Base-by-base conservation (phyloP, 176 grass and related monocot species). In the sorghum (Sorghum bicolor) region DNA sequence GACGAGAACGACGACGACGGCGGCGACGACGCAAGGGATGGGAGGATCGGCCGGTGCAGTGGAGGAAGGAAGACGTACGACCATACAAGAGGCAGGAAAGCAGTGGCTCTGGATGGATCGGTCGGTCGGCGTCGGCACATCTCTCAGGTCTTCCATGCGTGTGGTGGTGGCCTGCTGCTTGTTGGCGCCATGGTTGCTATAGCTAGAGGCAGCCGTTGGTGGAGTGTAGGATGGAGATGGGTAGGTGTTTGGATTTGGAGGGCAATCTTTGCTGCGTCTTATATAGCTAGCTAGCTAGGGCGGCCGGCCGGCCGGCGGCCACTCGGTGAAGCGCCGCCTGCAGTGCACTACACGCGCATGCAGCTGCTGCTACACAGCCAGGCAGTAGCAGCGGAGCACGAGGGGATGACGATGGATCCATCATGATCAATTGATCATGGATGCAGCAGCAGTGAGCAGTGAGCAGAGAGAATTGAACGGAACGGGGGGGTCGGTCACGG, bases 201-300 rank as follows among this genome's bases (percentile, higher is more conserved):
- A 4, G 50, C 19, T 58, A n/a, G 52, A 55, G 53, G 22, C 53
- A 58, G 22, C 55, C 55, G 70, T 28, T 32, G 40, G 36, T 39
- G 57, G 12, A 34, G 60, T 48, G 77, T 48, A 77, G 77, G 70
- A 79, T 58, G 14, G 81, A 84, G 81, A 57, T 60, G 69, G 39
- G 13, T 44, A 28, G 69, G 48, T 47, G 75, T 43, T 28, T 44
- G 75, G 44, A 41, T 60, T 57, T 64, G 73, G 50, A 47, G 58
- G 40, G 38, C 52, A 64, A 57, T 83, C 48, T 40, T 8, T 19
- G 77, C 60, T 20, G 32, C 37, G 67, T 7, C 24, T 78, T 88
- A 78, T 88, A 88, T 88, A 88, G 64, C 72, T 87, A 87, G 64
- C 71, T n/a, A 55, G 52, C n/a, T n/a, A n/a, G n/a, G n/a, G n/a